Base-by-base conservation (phyloP, 352 stramenopile genomes). In the Pythium brachiatum region DNA sequence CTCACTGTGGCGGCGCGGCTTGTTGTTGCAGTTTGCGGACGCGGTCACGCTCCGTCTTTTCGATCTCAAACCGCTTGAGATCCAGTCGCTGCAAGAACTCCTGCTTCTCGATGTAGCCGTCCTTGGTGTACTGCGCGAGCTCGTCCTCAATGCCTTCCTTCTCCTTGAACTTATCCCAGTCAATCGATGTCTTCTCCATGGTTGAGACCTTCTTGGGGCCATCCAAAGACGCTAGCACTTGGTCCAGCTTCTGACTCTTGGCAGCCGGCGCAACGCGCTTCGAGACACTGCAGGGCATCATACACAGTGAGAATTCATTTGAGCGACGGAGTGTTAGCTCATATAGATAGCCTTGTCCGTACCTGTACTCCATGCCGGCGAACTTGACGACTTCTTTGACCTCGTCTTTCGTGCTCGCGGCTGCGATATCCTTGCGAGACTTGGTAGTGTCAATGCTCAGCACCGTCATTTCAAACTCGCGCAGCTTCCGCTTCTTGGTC, bases 141-240 rank as follows among this genome's bases (percentile, higher is more conserved):
- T 98, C 90, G 52, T 98, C 94, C 46, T 97, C 86, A 53, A 98
- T 87, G 43, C 88, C 88, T 53, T 96, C 79, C 32, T 93, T 75
- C 38, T 94, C 78, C 69, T 99, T 99, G 79, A 98, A 99, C 23
- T 87, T 83, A 72, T 98, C 92, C 96, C 96, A 99, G 73, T 99
- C 96, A 16, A 96, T 71, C 31, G 81, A 95, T 36, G 94, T 95
- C 71, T 99, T 99, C 75, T 96, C 90, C 58, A 98, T 96, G 7
- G 94, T 98, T 11, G 90, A 97, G 7, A 98, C 77, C 67, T 97
- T 97, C 71, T 95, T 90, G 0, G 91, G 91, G 18, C 80, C 86
- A 41, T 95, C 84, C 31, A 98, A 62, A 26, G 92, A 76, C 32
- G 78, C 79, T 36, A 98, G 61, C 26, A 98, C 78, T 53, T 86